Evolutionary conservation across 768 basidiomycete genomes (phyloP), one percentile per base, ranked within the genome.

Genomic region (Ramaria rubella): DNA sequence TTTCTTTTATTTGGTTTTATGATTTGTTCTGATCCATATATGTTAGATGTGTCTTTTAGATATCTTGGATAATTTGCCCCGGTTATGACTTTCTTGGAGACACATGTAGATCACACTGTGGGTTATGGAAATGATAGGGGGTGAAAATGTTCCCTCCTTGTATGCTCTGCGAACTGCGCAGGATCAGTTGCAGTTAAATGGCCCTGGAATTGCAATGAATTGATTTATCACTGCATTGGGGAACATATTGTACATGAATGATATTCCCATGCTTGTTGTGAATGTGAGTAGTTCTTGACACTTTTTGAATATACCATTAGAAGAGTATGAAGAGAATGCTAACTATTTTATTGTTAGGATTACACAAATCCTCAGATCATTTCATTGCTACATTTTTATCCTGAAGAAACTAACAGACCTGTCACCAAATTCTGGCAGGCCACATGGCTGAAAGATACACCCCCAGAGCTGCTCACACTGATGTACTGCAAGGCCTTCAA

Each of bases 401-500:
- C 51, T 24, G 51, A 52, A 30, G 30, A 33, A 12, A 31, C 36
- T 6, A n/a, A 53, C 9, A 23, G 2, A 19, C 19, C 6, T 24
- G 19, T 53, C 6, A 7, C 33, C 4, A 23, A 53, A 2, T 26
- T 15, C 2, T 53, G 52, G 52, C 33, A 36, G 34, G 30, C 34
- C 21, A 17, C 7, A 12, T 21, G 52, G 8, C 17, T 4, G 30
- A 36, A 0, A 26, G 58, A 53, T 4, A 24, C 40, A 12, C n/a
- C 52, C 8, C 52, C 34, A 7, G 34, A 53, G 12, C 23, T 38
- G 21, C 40, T 61, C 2, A 62, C 61, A n/a, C 61, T 60, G 55
- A 62, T 62, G 61, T 59, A 38, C 27, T 15, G 49, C 1, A 23
- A 48, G 1, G 61, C 61, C 2, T 2, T 40, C 0, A 40, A 53